Evolutionary conservation across 306 rosid genomes (phyloP), one percentile per base, ranked within the genome.

Genomic region (Potentilla sterilis): DNA sequence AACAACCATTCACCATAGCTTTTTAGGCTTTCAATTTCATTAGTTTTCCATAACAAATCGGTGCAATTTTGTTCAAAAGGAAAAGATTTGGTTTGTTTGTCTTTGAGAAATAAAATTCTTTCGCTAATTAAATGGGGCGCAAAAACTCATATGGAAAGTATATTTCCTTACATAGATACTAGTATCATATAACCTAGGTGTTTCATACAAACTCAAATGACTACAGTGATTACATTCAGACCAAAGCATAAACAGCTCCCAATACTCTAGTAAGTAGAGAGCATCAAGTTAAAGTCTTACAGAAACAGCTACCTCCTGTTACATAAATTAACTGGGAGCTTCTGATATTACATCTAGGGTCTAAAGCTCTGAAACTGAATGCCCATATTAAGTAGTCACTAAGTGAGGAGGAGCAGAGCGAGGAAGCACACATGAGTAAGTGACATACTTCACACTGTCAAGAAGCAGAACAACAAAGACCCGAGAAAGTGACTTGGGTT

Each of bases 381-480:
- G 5, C 65, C 78, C 83, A 71, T 68, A 66, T 82, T 84, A 90
- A 77, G 88, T 77, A 42, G 93, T 79, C 81, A 96, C 93, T 8
- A 89, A 78, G 72, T 88, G 92, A 40, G 91, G 91, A 42, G 90
- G 87, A 55, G 86, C 94, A 14, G 85, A 71, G 7, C 84, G 89
- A 0, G 99, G 98, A 61, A 96, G 90, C 64, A 86, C 90, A n/a
- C 99, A 96, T 8, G 99, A 92, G 83, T 96, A 90, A 4, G 99
- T 96, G 43, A 88, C 98, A 75, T 96, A 90, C 86, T 92, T 96
- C 73, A 90, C 96, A 41, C 96, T 92, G 72, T 96, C 99, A 1
- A 90, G 67, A 35, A 96, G 88, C 81, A 96, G 87, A 0, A 92
- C 98, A 51, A 96, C 98, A 0, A 92, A 96, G 3, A 95, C 86